Conservation (phyloP, 148 eudicot genomes). For the Pouteria glomerata region DNA sequence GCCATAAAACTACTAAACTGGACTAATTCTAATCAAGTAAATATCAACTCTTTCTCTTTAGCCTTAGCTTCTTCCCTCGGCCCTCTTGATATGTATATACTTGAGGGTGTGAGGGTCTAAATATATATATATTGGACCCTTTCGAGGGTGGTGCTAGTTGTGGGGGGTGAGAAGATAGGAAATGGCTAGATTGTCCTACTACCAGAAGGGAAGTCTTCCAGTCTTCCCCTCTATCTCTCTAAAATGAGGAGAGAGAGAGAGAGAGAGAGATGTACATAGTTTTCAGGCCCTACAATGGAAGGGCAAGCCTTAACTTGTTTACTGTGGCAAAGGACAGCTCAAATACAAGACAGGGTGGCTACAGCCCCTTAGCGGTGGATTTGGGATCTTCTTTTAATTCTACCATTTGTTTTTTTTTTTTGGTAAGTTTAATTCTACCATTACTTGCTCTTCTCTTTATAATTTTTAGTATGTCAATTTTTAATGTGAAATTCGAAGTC, state of each 20-base stretch:
- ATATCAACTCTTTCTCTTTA: not conserved
- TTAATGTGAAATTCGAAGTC: too few relatives aligned
- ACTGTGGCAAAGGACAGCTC: constrained; percentile 19
- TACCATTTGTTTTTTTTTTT: constrained; percentile 5
- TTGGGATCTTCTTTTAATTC: constrained; percentile 16
- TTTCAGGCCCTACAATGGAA: constrained; percentile 16
- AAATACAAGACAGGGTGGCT: constrained; percentile 17
- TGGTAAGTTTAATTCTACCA: not conserved
- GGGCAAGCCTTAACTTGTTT: constrained; percentile 14
- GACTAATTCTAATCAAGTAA: not conserved
- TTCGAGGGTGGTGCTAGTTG: not conserved
- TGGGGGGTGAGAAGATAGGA: not conserved
- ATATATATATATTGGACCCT: not conserved
- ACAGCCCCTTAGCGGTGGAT: constrained; percentile 22
- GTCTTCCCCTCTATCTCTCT: constrained; percentile 9
- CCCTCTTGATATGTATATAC: constrained; percentile 9
- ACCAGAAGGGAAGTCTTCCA: not conserved
- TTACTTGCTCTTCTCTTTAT: not conserved
- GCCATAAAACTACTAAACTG: constrained; percentile 45
- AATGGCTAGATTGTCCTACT: constrained; percentile 6
- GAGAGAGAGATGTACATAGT: constrained; percentile 24
- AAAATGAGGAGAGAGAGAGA: not conserved
- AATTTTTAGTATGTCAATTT: too few relatives aligned
- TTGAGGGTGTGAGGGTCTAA: too few relatives aligned
- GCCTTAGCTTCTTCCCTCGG: not conserved